Evolutionary conservation across 257 asterid species (phyloP).

Genomic region (Fraxinus pennsylvanica): DNA sequence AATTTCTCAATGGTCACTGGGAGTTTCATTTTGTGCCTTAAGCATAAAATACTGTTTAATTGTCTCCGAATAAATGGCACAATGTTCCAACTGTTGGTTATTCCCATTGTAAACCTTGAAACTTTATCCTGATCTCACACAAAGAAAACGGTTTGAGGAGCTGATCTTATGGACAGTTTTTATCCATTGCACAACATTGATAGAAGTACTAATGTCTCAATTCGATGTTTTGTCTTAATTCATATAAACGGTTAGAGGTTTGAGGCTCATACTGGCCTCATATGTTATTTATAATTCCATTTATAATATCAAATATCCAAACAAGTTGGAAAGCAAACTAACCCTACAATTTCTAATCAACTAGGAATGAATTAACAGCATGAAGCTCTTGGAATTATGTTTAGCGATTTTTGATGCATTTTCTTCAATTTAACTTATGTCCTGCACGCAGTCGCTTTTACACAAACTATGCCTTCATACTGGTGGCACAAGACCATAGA

Average conservation of each 20-base stretch:
- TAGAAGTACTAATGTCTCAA: not conserved
- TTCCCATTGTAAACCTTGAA: slow-evolving; percentile 10
- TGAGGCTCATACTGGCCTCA: not conserved
- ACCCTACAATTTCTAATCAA: not conserved
- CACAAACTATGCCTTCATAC: not conserved
- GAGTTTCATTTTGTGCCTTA: slow-evolving; percentile 13
- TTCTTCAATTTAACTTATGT: not conserved
- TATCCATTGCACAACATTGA: not conserved
- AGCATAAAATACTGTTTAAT: not conserved
- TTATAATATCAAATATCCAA: not conserved
- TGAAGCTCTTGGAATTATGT: not conserved
- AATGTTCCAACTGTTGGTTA: slow-evolving; percentile 7
- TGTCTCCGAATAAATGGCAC: not conserved
- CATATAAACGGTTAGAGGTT: not conserved
- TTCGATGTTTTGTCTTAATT: not conserved
- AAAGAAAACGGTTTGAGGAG: slow-evolving; percentile 12
- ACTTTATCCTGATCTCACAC: slow-evolving; percentile 12
- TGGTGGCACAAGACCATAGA: not conserved
- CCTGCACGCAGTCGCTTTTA: not conserved
- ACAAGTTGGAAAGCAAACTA: not conserved
- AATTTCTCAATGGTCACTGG: slow-evolving; percentile 2
- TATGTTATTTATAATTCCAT: not conserved
- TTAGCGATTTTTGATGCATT: not conserved
- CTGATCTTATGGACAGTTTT: not conserved
- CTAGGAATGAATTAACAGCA: not conserved